Base-by-base conservation (phyloP, 1,284 basidiomycete genomes). In the Ceratobasidium sp. region DNA sequence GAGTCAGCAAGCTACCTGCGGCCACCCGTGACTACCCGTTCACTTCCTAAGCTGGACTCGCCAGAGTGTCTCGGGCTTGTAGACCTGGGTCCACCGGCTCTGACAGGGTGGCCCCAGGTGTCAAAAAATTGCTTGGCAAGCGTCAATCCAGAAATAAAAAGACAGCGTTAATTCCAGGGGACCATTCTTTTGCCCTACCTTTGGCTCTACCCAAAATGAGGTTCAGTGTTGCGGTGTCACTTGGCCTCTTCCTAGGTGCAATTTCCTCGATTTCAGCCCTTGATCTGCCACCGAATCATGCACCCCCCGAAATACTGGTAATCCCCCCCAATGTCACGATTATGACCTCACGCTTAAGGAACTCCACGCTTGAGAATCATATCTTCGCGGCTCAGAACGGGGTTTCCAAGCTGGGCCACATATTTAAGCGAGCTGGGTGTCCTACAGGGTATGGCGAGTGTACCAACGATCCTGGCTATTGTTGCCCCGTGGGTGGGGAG, bases 311-410 rank as follows among this genome's bases (percentile, higher is more conserved):
- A 43, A 41, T 71, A 19, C n/a, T 59, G 4, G 54, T 71, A 19
- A 16, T 71, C 14, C 54, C 53, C 22, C 27, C 51, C 22, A 71
- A 71, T 41, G 41, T 48, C 14, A 59, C 66, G 24, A 22, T 59
- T 34, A 71, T 71, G 66, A 59, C 54, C 22, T 54, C 66, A 11
- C 66, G 54, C 16, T 11, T 7, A 4, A 34, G 37, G 39, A 69
- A 48, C 13, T 34, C 66, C 22, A 22, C 9, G 11, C 48, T 71
- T 22, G 54, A 71, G 24, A 39, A 59, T 0, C 54, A 71, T 13
- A n/a, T 59, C 0, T 59, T 71, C 22, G 66, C 66, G 19, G 53
- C 24, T n/a, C 66, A 71, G 19, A 71, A 6, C 41, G 66, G 66
- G 14, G 59, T 71, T n/a, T 48, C 66, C 37, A 54, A 71, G 53